These are phyloP conservation scores for Mimosa pudica DNA, from an alignment of 306 rosid genomes.

Conservation along the genomic window DNA sequence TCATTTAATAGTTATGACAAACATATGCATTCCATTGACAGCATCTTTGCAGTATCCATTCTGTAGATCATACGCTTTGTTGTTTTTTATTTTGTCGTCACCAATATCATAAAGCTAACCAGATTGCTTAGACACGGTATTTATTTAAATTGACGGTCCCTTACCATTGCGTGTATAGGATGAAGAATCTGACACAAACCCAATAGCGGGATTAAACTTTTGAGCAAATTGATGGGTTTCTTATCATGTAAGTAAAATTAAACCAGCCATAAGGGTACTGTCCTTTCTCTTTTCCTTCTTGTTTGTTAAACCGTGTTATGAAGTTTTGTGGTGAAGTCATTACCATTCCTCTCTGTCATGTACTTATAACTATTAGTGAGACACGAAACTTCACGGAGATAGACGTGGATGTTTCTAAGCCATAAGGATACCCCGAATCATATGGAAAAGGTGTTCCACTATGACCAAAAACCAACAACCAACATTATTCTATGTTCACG, in stretches of 20 bases:
- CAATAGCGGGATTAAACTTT: background rate
- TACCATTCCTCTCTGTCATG: background rate
- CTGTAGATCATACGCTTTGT: background rate
- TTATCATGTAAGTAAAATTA: background rate
- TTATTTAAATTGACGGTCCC: background rate
- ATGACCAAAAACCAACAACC: background rate
- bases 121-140: background rate
- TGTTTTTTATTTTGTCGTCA: background rate
- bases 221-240: background rate
- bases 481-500: background rate
- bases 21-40: too few species aligned
- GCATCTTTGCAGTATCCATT: background rate
- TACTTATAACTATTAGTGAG: too few species aligned
- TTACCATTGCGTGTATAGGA: background rate
- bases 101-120: background rate
- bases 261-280: background rate
- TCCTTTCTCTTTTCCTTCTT: background rate
- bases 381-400: background rate
- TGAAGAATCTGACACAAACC: background rate
- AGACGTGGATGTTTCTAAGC: constrained; percentile 9
- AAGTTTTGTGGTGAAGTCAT: background rate
- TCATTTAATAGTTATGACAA: too few species aligned
- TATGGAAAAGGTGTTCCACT: constrained; percentile 8
- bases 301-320: background rate
- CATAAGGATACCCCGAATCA: background rate